Percentiles rank a stretch among this genome's conserved stretches.
phyloP scores from a whole-genome alignment of 2,329 filamentous ascomycete species.

The Calonectria pauciramosa region DNA sequence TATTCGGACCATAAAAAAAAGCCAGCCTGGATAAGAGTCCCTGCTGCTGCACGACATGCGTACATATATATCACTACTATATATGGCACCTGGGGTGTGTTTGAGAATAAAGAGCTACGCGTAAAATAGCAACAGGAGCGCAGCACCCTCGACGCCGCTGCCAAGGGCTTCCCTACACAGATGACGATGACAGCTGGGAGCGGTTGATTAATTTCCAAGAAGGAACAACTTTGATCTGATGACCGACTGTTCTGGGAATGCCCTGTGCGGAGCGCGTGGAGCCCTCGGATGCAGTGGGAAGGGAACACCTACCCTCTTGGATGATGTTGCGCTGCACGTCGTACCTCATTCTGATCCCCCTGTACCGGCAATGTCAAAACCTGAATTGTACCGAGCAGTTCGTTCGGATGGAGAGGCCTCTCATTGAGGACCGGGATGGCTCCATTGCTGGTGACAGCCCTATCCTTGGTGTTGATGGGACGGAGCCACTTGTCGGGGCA shows the following conservation, averaged over 20 bases:
- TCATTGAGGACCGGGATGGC: background rate
- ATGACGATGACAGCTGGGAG: conserved; percentile 38
- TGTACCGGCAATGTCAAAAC: conserved; percentile 35
- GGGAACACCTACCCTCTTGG: conserved; percentile 24
- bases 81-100: conserved; percentile 39
- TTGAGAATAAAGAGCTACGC: conserved; percentile 3
- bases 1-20: conserved; percentile 35
- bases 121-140: background rate
- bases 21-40: conserved; percentile 37
- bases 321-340: conserved; percentile 14
- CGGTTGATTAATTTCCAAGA: conserved; percentile 27
- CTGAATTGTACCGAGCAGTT: conserved; percentile 37
- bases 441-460: conserved; percentile 9
- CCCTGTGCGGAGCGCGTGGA: conserved; percentile 27
- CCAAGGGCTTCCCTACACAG: conserved; percentile 11
- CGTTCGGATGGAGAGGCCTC: conserved; percentile 15
- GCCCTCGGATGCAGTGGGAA: conserved; percentile 33
- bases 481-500: background rate
- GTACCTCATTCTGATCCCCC: conserved; percentile 24
- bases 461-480: conserved; percentile 18
- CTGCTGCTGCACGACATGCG: conserved; percentile 47
- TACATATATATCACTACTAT: conserved; percentile 40
- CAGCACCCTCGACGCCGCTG: background rate
- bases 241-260: conserved; percentile 28
- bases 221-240: conserved; percentile 36